Evolutionary conservation across 495 filamentous ascomycete genomes (phyloP).

Genomic region (Aspergillus saccharolyticus): DNA sequence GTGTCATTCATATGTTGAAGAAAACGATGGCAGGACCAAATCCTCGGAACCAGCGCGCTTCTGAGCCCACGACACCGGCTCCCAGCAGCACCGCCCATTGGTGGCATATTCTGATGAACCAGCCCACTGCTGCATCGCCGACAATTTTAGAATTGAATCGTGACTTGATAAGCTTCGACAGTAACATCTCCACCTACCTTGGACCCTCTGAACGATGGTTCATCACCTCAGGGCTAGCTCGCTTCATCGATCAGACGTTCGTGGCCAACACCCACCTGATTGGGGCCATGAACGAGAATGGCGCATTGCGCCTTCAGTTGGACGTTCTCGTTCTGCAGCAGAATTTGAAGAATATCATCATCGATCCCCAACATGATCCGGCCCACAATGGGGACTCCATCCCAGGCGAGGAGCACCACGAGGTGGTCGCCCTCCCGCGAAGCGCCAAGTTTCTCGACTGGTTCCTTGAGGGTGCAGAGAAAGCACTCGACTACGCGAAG

Average conservation of each 20-base stretch:
- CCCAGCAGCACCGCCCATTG: slow-evolving; percentile 52
- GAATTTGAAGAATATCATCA: slow-evolving; percentile 83
- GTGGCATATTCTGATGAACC: slow-evolving; percentile 68
- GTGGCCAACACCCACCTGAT: slow-evolving; percentile 60
- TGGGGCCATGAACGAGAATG: slow-evolving; percentile 66
- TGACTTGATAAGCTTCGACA: slow-evolving; percentile 78
- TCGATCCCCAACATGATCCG: slow-evolving; percentile 22
- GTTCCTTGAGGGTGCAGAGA: slow-evolving; percentile 72
- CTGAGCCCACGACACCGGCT: slow-evolving; percentile 45
- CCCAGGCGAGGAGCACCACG: slow-evolving; percentile 16
- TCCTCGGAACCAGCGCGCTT: slow-evolving; percentile 28
- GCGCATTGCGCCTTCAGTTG: slow-evolving; percentile 75
- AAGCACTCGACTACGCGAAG: slow-evolving; percentile 59
- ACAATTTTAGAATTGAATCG: slow-evolving; percentile 72
- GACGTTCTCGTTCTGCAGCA: slow-evolving; percentile 94
- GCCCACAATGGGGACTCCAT: slow-evolving; percentile 6
- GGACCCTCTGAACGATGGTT: slow-evolving; percentile 58
- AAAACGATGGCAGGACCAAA: slow-evolving; percentile 46
- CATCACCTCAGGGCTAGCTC: slow-evolving; percentile 65
- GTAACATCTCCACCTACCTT: slow-evolving; percentile 66
- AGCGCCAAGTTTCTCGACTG: slow-evolving; percentile 75
- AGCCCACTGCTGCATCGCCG: slow-evolving; percentile 73
- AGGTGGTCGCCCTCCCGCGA: slow-evolving; percentile 61
- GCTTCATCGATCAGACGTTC: slow-evolving; percentile 66
- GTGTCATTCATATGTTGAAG: slow-evolving; percentile 62